phyloP scores from a whole-genome alignment of 192 early-diverging fungal genomes.

The Chytriomyces confervae region DNA sequence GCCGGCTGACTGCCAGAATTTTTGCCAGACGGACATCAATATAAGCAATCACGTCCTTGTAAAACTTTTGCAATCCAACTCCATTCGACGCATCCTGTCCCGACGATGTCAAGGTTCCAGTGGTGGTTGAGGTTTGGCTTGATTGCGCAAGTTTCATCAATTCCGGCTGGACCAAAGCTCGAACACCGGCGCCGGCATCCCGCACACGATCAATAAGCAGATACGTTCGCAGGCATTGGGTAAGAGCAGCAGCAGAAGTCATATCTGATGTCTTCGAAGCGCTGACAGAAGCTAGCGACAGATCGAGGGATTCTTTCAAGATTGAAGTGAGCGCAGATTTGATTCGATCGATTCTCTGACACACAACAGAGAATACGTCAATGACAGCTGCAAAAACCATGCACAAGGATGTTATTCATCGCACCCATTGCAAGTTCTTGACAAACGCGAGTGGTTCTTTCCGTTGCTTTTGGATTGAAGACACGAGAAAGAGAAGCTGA shows the following conservation, averaged over 20 bases:
- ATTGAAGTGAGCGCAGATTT: conserved; percentile 70
- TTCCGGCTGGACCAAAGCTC: conserved; percentile 47
- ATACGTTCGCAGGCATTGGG: conserved; percentile 77
- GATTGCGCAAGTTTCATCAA: conserved; percentile 37
- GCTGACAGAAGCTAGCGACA: conserved; percentile 47
- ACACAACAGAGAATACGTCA: not conserved
- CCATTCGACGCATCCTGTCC: not conserved
- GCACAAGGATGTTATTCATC: conserved; percentile 17
- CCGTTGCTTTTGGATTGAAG: conserved; percentile 45
- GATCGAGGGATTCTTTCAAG: conserved; percentile 60
- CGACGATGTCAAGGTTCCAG: not conserved
- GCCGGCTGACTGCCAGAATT: conserved; percentile 6
- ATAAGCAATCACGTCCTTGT: conserved; percentile 16
- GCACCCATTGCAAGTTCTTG: conserved; percentile 76
- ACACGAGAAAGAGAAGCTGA: conserved; percentile 79
- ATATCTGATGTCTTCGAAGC: conserved; percentile 31
- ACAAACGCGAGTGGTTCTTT: conserved; percentile 66
- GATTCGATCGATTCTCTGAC: conserved; percentile 70
- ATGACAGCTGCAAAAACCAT: conserved; percentile 17
- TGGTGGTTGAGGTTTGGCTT: not conserved
- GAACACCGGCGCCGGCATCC: conserved; percentile 69
- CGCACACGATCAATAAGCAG: conserved; percentile 71
- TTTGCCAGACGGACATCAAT: not conserved
- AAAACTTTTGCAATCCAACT: not conserved
- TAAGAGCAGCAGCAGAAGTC: conserved; percentile 54